phyloP scores from a whole-genome alignment of 306 rosid species.

The Vachellia collinsii region DNA sequence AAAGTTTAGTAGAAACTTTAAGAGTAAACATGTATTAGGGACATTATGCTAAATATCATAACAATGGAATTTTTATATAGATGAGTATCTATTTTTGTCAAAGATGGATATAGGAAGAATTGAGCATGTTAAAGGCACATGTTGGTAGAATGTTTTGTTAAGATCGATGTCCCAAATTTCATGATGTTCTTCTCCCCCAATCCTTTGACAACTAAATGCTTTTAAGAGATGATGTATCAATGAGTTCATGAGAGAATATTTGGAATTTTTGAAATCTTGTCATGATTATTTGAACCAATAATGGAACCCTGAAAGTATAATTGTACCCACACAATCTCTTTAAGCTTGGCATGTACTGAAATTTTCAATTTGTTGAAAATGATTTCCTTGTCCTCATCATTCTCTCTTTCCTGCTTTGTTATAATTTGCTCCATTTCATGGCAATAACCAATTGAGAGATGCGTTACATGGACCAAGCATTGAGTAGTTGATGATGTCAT shows the following conservation, averaged over 20 bases:
- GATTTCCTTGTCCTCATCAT: neutral
- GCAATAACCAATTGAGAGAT: neutral
- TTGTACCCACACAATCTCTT: neutral
- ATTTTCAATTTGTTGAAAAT: neutral
- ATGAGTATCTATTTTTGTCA: neutral
- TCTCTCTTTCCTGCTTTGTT: neutral
- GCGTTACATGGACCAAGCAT: neutral
- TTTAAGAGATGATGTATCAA: neutral
- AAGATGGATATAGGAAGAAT: neutral
- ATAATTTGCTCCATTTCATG: neutral
- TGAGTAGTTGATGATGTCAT: neutral
- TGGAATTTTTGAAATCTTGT: neutral
- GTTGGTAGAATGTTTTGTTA: neutral
- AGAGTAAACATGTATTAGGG: neutral
- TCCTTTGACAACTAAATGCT: neutral
- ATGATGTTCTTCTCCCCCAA: neutral
- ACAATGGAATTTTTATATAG: neutral
- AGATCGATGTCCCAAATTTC: neutral
- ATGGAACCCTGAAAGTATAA: neutral
- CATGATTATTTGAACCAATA: neutral
- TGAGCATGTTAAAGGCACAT: neutral
- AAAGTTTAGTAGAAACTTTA: neutral
- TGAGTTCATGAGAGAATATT: neutral
- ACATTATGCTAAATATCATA: neutral
- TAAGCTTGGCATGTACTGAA: rapidly evolving